Evolutionary conservation across 495 filamentous ascomycete genomes (phyloP).

Genomic region (Xylaria castorea): DNA sequence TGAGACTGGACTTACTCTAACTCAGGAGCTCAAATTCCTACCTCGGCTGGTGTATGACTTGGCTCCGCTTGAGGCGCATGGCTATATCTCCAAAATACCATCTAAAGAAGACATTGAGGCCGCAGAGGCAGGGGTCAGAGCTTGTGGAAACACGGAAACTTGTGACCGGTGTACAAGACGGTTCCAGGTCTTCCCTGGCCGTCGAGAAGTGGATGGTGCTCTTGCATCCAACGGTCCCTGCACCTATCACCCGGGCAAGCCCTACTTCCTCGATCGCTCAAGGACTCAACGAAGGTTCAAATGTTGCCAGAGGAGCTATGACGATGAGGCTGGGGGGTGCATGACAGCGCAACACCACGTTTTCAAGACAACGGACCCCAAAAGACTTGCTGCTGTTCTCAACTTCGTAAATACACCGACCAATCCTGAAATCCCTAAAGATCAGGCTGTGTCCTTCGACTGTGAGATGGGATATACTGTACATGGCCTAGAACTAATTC

Average conservation of each 20-base stretch:
- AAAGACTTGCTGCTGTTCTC: constrained; percentile 75
- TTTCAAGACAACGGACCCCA: constrained; percentile 80
- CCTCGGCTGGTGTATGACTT: constrained; percentile 65
- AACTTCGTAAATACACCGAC: constrained; percentile 80
- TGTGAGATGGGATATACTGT: constrained; percentile 98
- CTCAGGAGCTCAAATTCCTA: constrained; percentile 73
- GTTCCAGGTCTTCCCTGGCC: constrained; percentile 92
- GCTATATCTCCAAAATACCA: constrained; percentile 74
- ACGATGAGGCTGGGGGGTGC: constrained; percentile 72
- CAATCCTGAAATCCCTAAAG: constrained; percentile 53
- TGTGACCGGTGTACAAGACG: constrained; percentile 87
- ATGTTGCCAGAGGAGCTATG: constrained; percentile 78
- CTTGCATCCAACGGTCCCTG: constrained; percentile 79
- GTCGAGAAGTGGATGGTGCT: constrained; percentile 78
- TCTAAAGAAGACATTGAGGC: constrained; percentile 55
- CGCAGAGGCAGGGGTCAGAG: constrained; percentile 68
- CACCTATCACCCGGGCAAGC: constrained; percentile 75
- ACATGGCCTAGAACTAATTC: constrained; percentile 83
- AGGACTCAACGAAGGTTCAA: constrained; percentile 62
- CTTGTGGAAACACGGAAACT: constrained; percentile 76
- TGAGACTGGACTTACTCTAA: constrained; percentile 68
- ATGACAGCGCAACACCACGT: constrained; percentile 74
- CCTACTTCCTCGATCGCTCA: constrained; percentile 59
- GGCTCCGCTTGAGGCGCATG: constrained; percentile 64
- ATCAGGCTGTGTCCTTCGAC: constrained; percentile 77